Evolutionary conservation across 2,329 filamentous ascomycete species (phyloP).

Genomic region (Sphaerulina vaccinii): DNA sequence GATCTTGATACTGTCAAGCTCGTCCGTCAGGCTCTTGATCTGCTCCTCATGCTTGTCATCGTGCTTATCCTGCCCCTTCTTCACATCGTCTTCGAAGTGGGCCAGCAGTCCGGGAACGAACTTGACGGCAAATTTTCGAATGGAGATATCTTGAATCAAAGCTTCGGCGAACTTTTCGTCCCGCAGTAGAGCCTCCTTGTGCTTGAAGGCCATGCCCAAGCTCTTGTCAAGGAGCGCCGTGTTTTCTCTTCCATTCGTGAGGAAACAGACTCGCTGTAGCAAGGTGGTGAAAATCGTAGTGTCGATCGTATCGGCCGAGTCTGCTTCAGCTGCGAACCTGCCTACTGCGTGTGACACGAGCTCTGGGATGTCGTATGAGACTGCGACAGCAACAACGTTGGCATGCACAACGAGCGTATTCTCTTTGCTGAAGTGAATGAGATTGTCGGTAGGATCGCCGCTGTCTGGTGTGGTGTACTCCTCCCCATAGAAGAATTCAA

Average conservation of each 20-base stretch:
- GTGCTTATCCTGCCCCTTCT: too few species aligned
- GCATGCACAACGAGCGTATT: slow-evolving; percentile 14
- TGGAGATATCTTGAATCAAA: neutral
- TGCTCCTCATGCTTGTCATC: too few species aligned
- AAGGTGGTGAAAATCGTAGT: too few species aligned
- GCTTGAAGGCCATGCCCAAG: neutral
- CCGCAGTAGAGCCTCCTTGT: neutral
- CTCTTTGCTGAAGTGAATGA: too few species aligned
- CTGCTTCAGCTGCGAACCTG: slow-evolving; percentile 3
- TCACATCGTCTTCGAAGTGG: neutral
- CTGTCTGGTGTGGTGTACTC: too few species aligned
- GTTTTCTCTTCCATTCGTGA: too few species aligned
- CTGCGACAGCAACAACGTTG: slow-evolving; percentile 14
- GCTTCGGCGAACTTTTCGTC: slow-evolving; percentile 1
- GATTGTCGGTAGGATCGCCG: too few species aligned
- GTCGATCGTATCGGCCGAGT: neutral
- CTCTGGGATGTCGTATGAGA: slow-evolving; percentile 13
- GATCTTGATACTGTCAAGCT: too few species aligned
- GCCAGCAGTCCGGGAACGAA: neutral
- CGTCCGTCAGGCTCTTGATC: too few species aligned
- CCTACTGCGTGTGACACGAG: slow-evolving; percentile 11
- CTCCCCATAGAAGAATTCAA: too few species aligned
- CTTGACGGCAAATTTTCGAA: slow-evolving; percentile 1
- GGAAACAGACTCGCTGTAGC: too few species aligned
- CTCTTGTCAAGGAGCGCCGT: neutral